These are phyloP conservation scores for Fusarium sp. DNA, from an alignment of 2,329 filamentous ascomycete genomes.

Conservation along the genomic window DNA sequence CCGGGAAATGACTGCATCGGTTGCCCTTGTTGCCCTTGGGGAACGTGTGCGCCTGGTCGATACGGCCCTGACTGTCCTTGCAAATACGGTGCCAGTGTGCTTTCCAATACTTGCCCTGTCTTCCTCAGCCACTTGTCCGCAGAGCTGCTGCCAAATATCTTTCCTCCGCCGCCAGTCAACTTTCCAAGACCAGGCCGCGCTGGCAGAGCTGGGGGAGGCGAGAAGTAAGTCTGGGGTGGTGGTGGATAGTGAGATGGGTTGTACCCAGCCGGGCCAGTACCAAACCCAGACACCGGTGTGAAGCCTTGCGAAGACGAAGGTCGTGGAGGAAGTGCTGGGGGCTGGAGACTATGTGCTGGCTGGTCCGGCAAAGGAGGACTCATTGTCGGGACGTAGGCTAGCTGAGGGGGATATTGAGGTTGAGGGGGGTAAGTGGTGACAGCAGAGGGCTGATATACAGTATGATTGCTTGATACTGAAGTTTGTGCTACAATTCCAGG, in stretches of 20 bases:
- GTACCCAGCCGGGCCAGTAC: slow-evolving; percentile 41
- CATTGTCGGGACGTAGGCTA: slow-evolving; percentile 33
- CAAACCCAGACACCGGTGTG: slow-evolving; percentile 23
- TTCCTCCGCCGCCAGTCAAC: slow-evolving; percentile 31
- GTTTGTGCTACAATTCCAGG: slow-evolving; percentile 28
- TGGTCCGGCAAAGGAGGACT: slow-evolving; percentile 24
- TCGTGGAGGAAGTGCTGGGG: slow-evolving; percentile 47
- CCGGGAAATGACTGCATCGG: slow-evolving; percentile 11
- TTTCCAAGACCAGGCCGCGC: slow-evolving; percentile 39
- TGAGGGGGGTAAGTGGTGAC: slow-evolving; percentile 34
- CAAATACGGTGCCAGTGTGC: slow-evolving; percentile 48
- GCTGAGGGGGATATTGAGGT: slow-evolving; percentile 40
- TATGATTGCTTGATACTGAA: slow-evolving; percentile 22
- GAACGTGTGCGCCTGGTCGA: slow-evolving; percentile 23
- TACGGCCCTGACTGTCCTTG: slow-evolving; percentile 38
- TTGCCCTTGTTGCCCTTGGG: slow-evolving; percentile 28
- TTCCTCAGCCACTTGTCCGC: slow-evolving; percentile 53
- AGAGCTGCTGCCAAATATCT: slow-evolving; percentile 50
- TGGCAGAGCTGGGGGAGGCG: slow-evolving; percentile 41
- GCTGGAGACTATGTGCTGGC: slow-evolving; percentile 22
- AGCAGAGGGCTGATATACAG: slow-evolving; percentile 27
- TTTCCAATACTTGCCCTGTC: slow-evolving; percentile 52
- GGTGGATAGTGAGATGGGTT: slow-evolving; percentile 47
- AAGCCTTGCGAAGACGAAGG: slow-evolving; percentile 41
- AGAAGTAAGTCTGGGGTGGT: slow-evolving; percentile 50